phyloP scores from a whole-genome alignment of 148 eudicot species.

The Beta vulgaris region DNA sequence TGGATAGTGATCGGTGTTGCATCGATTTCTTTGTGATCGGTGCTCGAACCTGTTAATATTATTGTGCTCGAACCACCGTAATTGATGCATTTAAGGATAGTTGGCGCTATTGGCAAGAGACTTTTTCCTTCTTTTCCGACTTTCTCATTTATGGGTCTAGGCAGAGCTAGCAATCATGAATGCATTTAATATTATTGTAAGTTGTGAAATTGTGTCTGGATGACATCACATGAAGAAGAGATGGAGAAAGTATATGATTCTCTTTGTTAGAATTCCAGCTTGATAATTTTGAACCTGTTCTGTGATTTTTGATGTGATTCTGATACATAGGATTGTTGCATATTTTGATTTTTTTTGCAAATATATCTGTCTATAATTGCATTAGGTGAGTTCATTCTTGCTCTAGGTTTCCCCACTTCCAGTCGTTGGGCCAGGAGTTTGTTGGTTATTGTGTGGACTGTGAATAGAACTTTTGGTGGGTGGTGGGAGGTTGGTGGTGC shows the following conservation, averaged over 20 bases:
- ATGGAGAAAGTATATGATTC: not conserved
- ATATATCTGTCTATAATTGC: not conserved
- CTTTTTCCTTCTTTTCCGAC: no score
- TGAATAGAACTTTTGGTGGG: not conserved
- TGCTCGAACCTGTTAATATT: no score
- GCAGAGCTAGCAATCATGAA: not conserved
- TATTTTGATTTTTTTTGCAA: not conserved
- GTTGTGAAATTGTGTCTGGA: not conserved
- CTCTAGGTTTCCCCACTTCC: conserved; percentile 2
- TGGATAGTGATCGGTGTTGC: no score
- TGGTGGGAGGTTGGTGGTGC: not conserved
- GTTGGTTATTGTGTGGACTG: not conserved
- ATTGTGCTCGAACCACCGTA: no score
- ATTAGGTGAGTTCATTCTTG: not conserved
- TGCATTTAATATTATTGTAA: not conserved
- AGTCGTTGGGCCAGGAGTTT: not conserved
- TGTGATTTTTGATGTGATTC: not conserved
- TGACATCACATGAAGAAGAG: not conserved
- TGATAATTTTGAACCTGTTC: not conserved
- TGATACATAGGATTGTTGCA: not conserved
- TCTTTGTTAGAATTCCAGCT: not conserved
- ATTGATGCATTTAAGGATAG: no score
- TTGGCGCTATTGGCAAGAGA: no score
- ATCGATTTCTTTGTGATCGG: no score
- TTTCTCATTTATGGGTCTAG: not conserved